These are phyloP conservation scores for Saccharomyces paradoxus DNA, from an alignment of 805 yeast species.

Conservation along the genomic window DNA sequence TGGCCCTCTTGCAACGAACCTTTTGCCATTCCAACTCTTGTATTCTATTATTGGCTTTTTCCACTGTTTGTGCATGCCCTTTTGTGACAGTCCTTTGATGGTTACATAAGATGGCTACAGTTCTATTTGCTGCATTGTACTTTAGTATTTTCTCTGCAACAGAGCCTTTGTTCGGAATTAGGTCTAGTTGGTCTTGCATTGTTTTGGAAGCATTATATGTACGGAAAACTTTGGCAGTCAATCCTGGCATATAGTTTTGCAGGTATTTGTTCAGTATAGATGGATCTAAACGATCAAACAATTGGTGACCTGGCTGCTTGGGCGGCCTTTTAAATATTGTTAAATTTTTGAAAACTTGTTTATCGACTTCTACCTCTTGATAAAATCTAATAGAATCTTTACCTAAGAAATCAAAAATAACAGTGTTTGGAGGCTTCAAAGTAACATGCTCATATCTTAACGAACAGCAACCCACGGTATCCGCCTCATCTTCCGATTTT, in stretches of 20 bases:
- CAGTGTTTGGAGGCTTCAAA: constrained; percentile 75
- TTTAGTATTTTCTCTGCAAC: constrained; percentile 79
- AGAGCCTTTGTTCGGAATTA: constrained; percentile 78
- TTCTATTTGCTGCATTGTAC: constrained; percentile 90
- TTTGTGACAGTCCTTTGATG: constrained; percentile 91
- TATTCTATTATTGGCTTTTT: constrained; percentile 66
- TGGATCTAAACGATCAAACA: constrained; percentile 87
- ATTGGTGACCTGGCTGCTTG: constrained; percentile 83
- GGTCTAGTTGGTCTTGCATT: constrained; percentile 89
- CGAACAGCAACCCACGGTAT: constrained; percentile 96
- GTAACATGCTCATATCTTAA: constrained; percentile 84
- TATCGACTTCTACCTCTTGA: constrained; percentile 87
- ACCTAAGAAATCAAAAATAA: constrained; percentile 88
- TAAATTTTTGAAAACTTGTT: constrained; percentile 85
- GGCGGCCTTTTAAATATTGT: constrained; percentile 83
- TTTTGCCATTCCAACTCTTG: constrained; percentile 82
- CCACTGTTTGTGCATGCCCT: constrained; percentile 72
- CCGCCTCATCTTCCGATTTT: constrained; percentile 95
- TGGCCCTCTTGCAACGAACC: constrained; percentile 62
- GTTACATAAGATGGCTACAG: constrained; percentile 92
- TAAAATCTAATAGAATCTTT: constrained; percentile 87
- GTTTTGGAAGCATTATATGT: constrained; percentile 94
- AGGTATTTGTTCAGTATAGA: constrained; percentile 73
- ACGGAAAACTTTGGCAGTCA: constrained; percentile 95
- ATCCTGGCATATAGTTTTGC: constrained; percentile 84